These are phyloP conservation scores for Jacaranda copaia DNA, from an alignment of 257 asterid species.

Conservation along the genomic window DNA sequence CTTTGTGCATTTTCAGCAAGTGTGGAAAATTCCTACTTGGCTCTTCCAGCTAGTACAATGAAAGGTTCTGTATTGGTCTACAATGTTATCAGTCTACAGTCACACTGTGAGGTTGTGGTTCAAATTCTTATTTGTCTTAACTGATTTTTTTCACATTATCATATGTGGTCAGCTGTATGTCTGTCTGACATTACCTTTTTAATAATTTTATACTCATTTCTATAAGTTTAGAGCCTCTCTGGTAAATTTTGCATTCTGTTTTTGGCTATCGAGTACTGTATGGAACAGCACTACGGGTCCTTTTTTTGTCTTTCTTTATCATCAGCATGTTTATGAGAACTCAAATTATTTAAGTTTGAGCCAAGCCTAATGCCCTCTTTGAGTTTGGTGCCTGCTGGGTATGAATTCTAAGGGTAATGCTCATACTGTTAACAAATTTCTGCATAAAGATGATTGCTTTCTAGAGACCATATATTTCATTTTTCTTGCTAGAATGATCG, in stretches of 20 bases:
- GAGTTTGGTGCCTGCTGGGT: too few species aligned
- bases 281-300: neutral
- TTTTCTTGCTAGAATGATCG: conserved; percentile 26
- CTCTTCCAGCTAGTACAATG: conserved; percentile 85
- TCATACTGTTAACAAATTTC: neutral
- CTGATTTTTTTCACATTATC: conserved; percentile 12
- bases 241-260: neutral
- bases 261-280: neutral
- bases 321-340: conserved; percentile 8
- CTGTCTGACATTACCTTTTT: conserved; percentile 17
- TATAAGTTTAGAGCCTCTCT: neutral
- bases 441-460: neutral
- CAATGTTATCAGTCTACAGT: conserved; percentile 77
- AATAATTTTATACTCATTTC: neutral
- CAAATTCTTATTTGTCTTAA: conserved; percentile 19
- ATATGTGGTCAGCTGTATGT: conserved; percentile 18
- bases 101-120: conserved; percentile 81
- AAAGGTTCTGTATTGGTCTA: conserved; percentile 88
- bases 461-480: neutral
- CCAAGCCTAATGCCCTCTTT: neutral
- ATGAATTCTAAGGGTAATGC: too few species aligned
- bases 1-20: conserved; percentile 86
- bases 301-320: neutral
- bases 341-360: conserved; percentile 8
- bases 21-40: conserved; percentile 81